Base-by-base conservation (phyloP, 305 asterid species). In the Vinca major region DNA sequence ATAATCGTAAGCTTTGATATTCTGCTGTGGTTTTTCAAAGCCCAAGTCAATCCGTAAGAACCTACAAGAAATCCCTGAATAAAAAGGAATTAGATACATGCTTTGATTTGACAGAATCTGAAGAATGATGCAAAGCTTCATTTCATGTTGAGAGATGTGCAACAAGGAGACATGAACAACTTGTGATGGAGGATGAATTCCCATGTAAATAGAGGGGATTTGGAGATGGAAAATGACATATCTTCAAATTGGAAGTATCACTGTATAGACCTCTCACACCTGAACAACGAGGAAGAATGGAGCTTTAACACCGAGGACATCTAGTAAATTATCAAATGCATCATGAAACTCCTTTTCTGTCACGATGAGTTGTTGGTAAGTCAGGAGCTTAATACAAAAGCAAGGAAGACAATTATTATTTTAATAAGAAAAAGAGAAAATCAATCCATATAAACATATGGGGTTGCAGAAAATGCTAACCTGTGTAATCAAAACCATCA, bases 321-420 rank as follows among this genome's bases (percentile, higher is more conserved):
- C 88, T 68, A 92, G 82, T 75, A 92, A 83, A 78, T 86, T 87
- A 87, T 90, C 94, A 21, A 92, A 85, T 64, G 75, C 96, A 26
- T 88, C 97, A 77, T 92, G 98, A 78, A 86, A 92, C 85, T 90
- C 98, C 66, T 84, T 86, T 86, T 92, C 98, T 92, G 92, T 70
- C 68, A 61, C 17, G 62, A 74, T 74, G 43, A 73, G 68, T 16
- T 39, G 41, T 60, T 44, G 71, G 64, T 73, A 65, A 16, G 66
- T 74, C 77, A 80, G 76, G 61, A 71, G 44, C 12, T 41, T 56
- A 55, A 75, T 17, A 43, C 57, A 49, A 44, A 43, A 16, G 47
- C 10, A 52, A 12, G 45, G 41, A 14, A 45, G 51, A 55, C 45
- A 4, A 16, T 10, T 5, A 6, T 45, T 45, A 6, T 36, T 56